A percentile compares a stretch with the other conserved stretches of the same genome.
phyloP scores from a whole-genome alignment of 108 stramenopile genomes.

The Nannochloropsis gaditana region DNA sequence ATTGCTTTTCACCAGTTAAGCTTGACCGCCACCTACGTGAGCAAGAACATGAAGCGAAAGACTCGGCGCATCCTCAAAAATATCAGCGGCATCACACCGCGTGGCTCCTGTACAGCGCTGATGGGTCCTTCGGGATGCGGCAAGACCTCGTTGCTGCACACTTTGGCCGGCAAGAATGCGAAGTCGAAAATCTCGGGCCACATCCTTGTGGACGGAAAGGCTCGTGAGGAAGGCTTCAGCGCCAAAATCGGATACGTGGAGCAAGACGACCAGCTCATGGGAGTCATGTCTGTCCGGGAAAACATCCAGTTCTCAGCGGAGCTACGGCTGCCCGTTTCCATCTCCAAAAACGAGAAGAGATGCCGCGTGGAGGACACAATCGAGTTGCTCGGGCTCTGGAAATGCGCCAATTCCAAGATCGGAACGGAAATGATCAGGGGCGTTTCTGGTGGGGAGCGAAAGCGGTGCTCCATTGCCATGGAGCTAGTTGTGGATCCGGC shows the following conservation, averaged over 20 bases:
- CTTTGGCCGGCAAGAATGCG: background rate
- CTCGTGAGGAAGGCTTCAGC: conserved; percentile 38
- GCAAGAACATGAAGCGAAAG: background rate
- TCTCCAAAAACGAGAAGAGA: conserved; percentile 59
- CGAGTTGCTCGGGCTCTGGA: conserved; percentile 31
- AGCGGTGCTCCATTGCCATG: conserved; percentile 65
- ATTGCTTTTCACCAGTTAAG: conserved; percentile 3
- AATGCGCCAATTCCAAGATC: background rate
- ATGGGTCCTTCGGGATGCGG: conserved; percentile 7
- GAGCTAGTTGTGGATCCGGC: conserved; percentile 50
- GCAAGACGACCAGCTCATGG: conserved; percentile 70
- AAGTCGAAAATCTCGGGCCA: conserved; percentile 27
- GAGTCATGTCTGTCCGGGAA: conserved; percentile 75
- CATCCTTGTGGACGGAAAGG: conserved; percentile 34
- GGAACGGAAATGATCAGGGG: conserved; percentile 12
- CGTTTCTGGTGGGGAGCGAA: conserved; percentile 29
- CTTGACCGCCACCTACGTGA: background rate
- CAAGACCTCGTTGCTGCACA: background rate
- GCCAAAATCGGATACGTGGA: conserved; percentile 74
- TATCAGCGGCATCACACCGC: background rate
- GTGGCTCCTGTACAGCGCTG: background rate
- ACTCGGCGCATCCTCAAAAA: background rate
- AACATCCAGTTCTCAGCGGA: conserved; percentile 71
- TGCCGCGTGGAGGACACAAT: conserved; percentile 62
- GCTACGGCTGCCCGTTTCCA: conserved; percentile 61